phyloP scores from a whole-genome alignment of 371 early-diverging fungal species.

The Gilbertella persicaria region DNA sequence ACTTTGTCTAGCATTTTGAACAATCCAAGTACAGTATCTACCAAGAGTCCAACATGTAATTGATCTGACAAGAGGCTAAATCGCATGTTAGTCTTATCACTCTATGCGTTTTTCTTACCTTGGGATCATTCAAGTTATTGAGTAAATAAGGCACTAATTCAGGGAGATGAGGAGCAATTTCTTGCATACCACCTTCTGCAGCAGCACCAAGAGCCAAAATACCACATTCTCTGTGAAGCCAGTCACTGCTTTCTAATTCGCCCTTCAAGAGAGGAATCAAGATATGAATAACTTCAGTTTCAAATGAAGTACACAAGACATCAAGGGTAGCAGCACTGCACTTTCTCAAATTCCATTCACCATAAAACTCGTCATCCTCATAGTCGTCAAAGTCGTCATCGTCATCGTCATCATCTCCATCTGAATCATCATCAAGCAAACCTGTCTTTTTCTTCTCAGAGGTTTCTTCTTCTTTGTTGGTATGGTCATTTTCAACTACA shows the following conservation, averaged over 20 bases:
- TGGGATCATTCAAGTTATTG: conserved; percentile 74
- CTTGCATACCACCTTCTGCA: conserved; percentile 88
- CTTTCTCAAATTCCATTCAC: conserved; percentile 96
- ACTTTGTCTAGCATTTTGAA: conserved; percentile 49
- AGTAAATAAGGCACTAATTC: conserved; percentile 85
- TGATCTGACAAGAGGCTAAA: conserved; percentile 87
- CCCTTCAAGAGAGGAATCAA: conserved; percentile 87
- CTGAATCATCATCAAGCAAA: conserved; percentile 32
- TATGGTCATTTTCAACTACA: conserved; percentile 70
- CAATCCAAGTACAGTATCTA: conserved; percentile 84
- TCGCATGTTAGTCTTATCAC: background rate
- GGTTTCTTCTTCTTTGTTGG: conserved; percentile 45
- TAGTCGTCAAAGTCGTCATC: conserved; percentile 85
- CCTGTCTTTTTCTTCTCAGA: conserved; percentile 24
- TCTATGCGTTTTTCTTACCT: conserved; percentile 41
- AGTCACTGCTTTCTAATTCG: conserved; percentile 79
- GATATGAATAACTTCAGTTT: conserved; percentile 74
- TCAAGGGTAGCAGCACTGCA: conserved; percentile 97
- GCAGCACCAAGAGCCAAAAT: conserved; percentile 96
- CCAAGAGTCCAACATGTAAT: conserved; percentile 98
- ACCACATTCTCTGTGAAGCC: conserved; percentile 92
- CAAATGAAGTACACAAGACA: conserved; percentile 86
- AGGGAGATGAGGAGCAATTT: conserved; percentile 88
- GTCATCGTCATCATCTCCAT: conserved; percentile 77
- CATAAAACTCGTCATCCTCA: conserved; percentile 86